Conservation (phyloP, 2,329 filamentous ascomycete genomes). For the Sporothrix sp. region DNA sequence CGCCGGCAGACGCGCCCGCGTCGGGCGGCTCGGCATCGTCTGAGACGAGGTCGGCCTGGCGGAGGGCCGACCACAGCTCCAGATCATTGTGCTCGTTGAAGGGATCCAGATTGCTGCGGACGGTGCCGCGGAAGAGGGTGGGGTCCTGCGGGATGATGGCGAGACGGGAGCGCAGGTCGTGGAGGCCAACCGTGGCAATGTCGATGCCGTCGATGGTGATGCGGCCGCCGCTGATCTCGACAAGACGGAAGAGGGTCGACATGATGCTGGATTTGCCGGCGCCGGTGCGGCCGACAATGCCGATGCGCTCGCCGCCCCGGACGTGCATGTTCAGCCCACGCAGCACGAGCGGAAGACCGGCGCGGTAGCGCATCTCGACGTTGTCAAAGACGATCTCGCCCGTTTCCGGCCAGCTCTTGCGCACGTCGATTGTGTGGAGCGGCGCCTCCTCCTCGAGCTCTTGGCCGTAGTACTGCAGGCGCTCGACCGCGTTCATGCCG, state of each 20-base stretch:
- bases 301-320: constrained; percentile 65
- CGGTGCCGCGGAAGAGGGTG: constrained; percentile 71
- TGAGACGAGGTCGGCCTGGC: constrained; percentile 60
- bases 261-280: constrained; percentile 79
- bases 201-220: constrained; percentile 58
- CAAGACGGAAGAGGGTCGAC: constrained; percentile 69
- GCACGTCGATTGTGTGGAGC: constrained; percentile 63
- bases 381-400: constrained; percentile 71
- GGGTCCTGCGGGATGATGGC: constrained; percentile 81
- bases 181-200: constrained; percentile 63
- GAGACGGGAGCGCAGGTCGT: constrained; percentile 64
- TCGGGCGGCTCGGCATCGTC: constrained; percentile 29
- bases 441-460: constrained; percentile 84
- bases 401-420: constrained; percentile 70
- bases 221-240: constrained; percentile 52
- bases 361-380: constrained; percentile 70
- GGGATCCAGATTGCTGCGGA: constrained; percentile 70
- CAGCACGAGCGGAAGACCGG: constrained; percentile 62
- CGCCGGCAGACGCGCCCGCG: neutral
- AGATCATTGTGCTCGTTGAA: constrained; percentile 70
- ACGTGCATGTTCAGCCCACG: constrained; percentile 63
- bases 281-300: constrained; percentile 71
- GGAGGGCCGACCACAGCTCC: constrained; percentile 66
- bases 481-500: constrained; percentile 94
- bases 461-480: constrained; percentile 81